Conservation (phyloP, 1,139 yeast genomes). For the Scheffersomyces stambukii region DNA sequence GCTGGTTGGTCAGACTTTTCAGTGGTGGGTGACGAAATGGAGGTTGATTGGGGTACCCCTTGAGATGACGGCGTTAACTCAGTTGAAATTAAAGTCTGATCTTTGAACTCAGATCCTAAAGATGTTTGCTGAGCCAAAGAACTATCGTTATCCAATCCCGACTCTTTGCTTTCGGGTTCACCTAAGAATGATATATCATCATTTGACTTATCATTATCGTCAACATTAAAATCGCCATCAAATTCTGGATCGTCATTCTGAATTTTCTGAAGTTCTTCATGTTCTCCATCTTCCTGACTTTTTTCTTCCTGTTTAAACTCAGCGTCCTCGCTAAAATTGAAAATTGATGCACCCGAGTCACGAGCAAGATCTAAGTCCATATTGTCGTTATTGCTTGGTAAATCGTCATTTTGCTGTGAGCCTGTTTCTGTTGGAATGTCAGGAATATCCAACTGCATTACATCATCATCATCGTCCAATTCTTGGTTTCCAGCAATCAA, state of each 20-base stretch:
- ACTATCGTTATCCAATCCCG: slow-evolving; percentile 18
- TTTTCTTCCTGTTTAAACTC: slow-evolving; percentile 9
- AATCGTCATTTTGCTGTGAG: background rate
- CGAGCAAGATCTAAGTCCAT: slow-evolving; percentile 4
- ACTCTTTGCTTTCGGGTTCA: slow-evolving; percentile 14
- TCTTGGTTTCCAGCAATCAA: too few species aligned
- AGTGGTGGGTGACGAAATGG: too few species aligned
- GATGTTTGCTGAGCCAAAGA: too few species aligned
- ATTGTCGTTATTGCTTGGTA: slow-evolving; percentile 1
- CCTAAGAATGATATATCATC: slow-evolving; percentile 10
- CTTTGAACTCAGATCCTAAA: slow-evolving; percentile 17
- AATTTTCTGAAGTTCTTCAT: slow-evolving; percentile 10
- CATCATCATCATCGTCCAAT: slow-evolving; percentile 31
- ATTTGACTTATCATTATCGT: slow-evolving; percentile 8
- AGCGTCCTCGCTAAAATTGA: slow-evolving; percentile 9
- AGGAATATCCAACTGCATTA: slow-evolving; percentile 8
- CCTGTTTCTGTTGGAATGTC: slow-evolving; percentile 4
- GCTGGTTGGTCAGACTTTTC: slow-evolving; percentile 1
- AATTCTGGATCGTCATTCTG: slow-evolving; percentile 12
- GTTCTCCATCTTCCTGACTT: slow-evolving; percentile 14
- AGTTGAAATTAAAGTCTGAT: slow-evolving; percentile 9
- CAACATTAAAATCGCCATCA: slow-evolving; percentile 10
- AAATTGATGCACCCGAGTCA: slow-evolving; percentile 1
- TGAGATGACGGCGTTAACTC: background rate
- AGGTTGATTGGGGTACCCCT: too few species aligned